Percentiles rank a stretch among this genome's conserved stretches.
These are phyloP conservation scores for Blastobotrys mokoenaii DNA, from an alignment of 805 yeast species.

Conservation along the genomic window DNA sequence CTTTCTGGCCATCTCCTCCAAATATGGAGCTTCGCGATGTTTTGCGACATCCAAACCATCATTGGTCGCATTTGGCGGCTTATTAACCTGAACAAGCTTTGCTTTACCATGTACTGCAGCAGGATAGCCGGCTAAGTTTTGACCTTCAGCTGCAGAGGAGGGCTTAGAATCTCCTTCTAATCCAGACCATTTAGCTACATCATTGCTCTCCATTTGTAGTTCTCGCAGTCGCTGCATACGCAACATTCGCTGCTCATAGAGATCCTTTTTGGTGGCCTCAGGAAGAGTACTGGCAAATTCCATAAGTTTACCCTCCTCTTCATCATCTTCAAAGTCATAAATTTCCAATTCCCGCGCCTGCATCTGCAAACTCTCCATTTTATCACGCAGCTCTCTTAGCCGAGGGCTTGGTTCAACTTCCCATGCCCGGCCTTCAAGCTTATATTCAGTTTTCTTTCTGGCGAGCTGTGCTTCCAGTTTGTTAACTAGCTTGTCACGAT, in stretches of 20 bases:
- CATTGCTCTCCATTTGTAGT: constrained; percentile 58
- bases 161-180: neutral
- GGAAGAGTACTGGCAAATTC: constrained; percentile 30
- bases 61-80: neutral
- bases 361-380: constrained; percentile 76
- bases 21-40: neutral
- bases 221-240: constrained; percentile 62
- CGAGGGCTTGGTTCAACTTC: constrained; percentile 70
- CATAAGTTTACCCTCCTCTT: constrained; percentile 36
- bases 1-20: constrained; percentile 2
- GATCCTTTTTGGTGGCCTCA: constrained; percentile 17
- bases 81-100: constrained; percentile 16
- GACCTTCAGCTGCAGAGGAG: no score
- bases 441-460: constrained; percentile 32
- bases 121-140: neutral
- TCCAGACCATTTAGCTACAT: constrained; percentile 36
- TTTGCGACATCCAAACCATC: neutral
- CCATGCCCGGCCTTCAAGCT: constrained; percentile 34
- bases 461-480: constrained; percentile 27
- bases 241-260: constrained; percentile 50
- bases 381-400: constrained; percentile 63
- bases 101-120: constrained; percentile 10
- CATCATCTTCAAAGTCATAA: constrained; percentile 73
- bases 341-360: constrained; percentile 82
- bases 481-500: constrained; percentile 24